Evolutionary conservation across 106 monocot genomes (phyloP).

Genomic region (Vanilla planifolia): DNA sequence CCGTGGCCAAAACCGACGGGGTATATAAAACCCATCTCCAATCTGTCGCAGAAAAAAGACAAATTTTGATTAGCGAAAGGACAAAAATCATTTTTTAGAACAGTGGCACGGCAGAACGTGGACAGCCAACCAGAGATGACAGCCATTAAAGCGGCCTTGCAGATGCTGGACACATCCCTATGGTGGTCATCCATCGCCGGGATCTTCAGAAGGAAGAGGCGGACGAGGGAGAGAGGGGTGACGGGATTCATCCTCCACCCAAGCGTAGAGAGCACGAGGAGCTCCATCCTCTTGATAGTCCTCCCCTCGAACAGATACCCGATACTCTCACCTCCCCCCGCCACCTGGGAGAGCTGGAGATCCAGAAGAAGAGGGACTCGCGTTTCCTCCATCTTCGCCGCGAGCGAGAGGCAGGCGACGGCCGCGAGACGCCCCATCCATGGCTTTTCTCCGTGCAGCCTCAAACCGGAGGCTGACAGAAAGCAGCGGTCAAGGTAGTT

Average conservation of each 20-base stretch:
- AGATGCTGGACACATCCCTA: conserved; percentile 18
- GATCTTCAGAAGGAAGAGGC: conserved; percentile 19
- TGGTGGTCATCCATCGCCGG: background rate
- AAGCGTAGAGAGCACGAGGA: conserved; percentile 69
- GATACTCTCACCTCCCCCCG: conserved; percentile 13
- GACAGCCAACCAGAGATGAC: conserved; percentile 34
- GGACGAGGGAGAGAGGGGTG: conserved; percentile 62
- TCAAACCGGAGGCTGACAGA: conserved; percentile 27
- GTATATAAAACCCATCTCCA: conserved; percentile 59
- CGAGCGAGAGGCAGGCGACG: conserved; percentile 65
- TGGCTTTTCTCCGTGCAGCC: conserved; percentile 33
- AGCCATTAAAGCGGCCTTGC: conserved; percentile 45
- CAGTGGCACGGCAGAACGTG: too few relatives aligned
- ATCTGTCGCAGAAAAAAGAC: conserved; percentile 42
- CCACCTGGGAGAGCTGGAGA: conserved; percentile 29
- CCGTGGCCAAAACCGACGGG: conserved; percentile 65
- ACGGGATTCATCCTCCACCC: conserved; percentile 72
- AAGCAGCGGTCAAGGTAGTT: conserved; percentile 76
- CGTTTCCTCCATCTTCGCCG: conserved; percentile 90
- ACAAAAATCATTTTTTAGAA: background rate
- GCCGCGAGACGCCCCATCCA: conserved; percentile 66
- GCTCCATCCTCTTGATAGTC: conserved; percentile 82
- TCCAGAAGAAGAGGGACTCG: conserved; percentile 78
- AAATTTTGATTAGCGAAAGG: too few relatives aligned
- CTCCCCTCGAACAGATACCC: conserved; percentile 69